These are phyloP conservation scores for Globisporangium orthogonon DNA, from an alignment of 352 stramenopile genomes.

Conservation along the genomic window DNA sequence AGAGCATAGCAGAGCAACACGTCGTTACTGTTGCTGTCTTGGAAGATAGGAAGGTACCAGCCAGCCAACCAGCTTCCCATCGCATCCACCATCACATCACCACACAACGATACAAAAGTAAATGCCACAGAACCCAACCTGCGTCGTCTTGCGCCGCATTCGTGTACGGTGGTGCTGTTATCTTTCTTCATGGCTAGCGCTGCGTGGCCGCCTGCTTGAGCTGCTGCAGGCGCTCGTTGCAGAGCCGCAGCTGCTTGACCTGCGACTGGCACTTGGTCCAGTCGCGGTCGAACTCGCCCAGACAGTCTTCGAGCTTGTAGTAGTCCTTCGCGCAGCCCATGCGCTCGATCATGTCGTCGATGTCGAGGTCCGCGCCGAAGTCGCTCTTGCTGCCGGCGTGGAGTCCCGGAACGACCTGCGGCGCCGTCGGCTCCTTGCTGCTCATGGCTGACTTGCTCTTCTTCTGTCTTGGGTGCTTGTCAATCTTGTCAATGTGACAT, in stretches of 20 bases:
- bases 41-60: too few species aligned
- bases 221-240: conserved; percentile 63
- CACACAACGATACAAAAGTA: not conserved
- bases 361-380: conserved; percentile 71
- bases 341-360: conserved; percentile 81
- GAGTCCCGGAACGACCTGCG: conserved; percentile 43
- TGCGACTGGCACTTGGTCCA: conserved; percentile 84
- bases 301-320: conserved; percentile 83
- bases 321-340: conserved; percentile 81
- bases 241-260: conserved; percentile 72
- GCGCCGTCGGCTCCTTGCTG: conserved; percentile 1
- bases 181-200: not conserved
- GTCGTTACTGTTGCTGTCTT: too few species aligned
- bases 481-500: conserved; percentile 1
- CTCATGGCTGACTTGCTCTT: not conserved
- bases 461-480: not conserved
- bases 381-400: conserved; percentile 80
- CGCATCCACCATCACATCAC: too few species aligned
- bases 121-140: not conserved
- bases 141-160: too few species aligned
- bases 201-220: conserved; percentile 32
- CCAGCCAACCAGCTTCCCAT: not conserved
- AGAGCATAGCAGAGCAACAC: too few species aligned
- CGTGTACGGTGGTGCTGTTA: too few species aligned
- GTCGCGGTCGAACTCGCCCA: conserved; percentile 74